Percentiles rank a stretch among this genome's conserved stretches.
These are phyloP conservation scores for Stachybotrys echinatus DNA, from an alignment of 2,329 filamentous ascomycete genomes.

Conservation along the genomic window DNA sequence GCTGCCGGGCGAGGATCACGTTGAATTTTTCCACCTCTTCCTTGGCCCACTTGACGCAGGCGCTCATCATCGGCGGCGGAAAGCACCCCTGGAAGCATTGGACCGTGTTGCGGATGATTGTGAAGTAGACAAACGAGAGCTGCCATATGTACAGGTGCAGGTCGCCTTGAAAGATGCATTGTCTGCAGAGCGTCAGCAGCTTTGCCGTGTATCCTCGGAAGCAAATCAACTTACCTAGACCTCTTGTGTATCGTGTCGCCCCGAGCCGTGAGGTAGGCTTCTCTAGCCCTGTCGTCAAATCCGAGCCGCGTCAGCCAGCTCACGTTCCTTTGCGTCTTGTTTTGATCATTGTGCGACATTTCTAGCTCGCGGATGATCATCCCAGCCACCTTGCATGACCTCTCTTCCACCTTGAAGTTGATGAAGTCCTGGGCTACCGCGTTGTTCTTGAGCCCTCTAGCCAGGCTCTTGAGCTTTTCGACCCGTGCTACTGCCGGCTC, in stretches of 20 bases:
- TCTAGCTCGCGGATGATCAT: conserved; percentile 74
- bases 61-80: conserved; percentile 80
- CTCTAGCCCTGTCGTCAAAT: conserved; percentile 83
- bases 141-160: conserved; percentile 92
- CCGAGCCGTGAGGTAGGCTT: conserved; percentile 78
- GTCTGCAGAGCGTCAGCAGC: conserved; percentile 54
- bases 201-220: too few species aligned
- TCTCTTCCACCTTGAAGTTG: conserved; percentile 82
- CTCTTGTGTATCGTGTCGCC: conserved; percentile 74
- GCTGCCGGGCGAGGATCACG: conserved; percentile 70
- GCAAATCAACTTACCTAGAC: conserved; percentile 65
- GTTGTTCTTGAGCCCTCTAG: conserved; percentile 78
- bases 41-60: conserved; percentile 98
- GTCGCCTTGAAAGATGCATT: conserved; percentile 93
- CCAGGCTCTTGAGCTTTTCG: conserved; percentile 77
- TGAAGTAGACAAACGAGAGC: conserved; percentile 93
- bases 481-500: conserved; percentile 79
- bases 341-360: conserved; percentile 70
- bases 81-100: conserved; percentile 85
- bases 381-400: conserved; percentile 70
- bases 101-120: conserved; percentile 88
- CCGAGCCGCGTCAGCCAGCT: conserved; percentile 81
- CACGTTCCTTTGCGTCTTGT: conserved; percentile 75
- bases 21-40: conserved; percentile 92
- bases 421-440: conserved; percentile 87